A percentile compares a stretch with the other conserved stretches of the same genome.
These are phyloP conservation scores for Sclerotinia trifoliorum DNA, from an alignment of 2,329 filamentous ascomycete species.

Conservation along the genomic window DNA sequence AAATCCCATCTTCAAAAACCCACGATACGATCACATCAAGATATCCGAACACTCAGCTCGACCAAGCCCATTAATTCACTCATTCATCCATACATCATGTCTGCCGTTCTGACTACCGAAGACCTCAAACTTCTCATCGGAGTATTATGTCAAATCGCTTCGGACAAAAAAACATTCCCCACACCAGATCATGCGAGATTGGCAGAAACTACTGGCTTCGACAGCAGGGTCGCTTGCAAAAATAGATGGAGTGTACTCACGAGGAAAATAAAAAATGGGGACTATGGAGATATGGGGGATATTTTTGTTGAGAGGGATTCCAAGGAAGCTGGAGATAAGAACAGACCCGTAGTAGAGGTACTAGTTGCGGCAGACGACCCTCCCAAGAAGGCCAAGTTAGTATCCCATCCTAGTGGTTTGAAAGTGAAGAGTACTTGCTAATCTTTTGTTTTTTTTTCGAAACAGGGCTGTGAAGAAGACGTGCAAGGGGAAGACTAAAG, in stretches of 20 bases:
- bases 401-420: neutral
- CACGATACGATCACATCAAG: neutral
- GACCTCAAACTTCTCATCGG: slow-evolving; percentile 3
- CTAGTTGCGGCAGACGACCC: neutral
- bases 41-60: too few relatives aligned
- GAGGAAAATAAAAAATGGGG: neutral
- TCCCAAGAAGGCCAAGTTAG: neutral
- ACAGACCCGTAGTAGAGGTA: neutral
- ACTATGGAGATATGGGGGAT: slow-evolving; percentile 6
- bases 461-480: neutral
- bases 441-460: neutral
- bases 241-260: neutral
- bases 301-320: neutral
- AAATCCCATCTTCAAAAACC: neutral
- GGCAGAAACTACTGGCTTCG: neutral
- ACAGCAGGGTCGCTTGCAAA: neutral
- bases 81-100: neutral
- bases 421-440: neutral
- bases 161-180: neutral
- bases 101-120: neutral
- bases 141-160: neutral
- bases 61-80: neutral
- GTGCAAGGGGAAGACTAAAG: neutral
- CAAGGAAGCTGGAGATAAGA: neutral
- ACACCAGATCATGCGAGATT: neutral